Evolutionary conservation across 75 land plant species (phyloP).

Genomic region (Isoetes taiwanensis): DNA sequence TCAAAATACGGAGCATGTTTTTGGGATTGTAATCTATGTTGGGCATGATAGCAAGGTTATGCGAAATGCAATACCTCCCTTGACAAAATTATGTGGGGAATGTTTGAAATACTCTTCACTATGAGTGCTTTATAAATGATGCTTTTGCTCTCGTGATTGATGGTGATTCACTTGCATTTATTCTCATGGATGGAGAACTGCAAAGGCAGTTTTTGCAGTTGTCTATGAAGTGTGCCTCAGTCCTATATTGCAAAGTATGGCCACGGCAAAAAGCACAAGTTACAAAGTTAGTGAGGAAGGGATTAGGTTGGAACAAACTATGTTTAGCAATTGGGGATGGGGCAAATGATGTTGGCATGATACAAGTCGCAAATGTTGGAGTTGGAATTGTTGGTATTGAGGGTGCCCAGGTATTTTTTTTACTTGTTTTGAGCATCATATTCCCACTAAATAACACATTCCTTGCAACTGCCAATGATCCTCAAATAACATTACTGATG

Average conservation of each 20-base stretch:
- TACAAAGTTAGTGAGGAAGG: slow-evolving; percentile 22
- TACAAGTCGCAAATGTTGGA: slow-evolving; percentile 36
- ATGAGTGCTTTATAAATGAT: no score
- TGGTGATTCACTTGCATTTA: slow-evolving; percentile 27
- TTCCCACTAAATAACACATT: no score
- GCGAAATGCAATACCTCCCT: neutral
- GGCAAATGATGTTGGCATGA: slow-evolving; percentile 30
- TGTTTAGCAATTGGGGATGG: slow-evolving; percentile 24
- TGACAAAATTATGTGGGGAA: neutral
- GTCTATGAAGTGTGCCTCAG: slow-evolving; percentile 28
- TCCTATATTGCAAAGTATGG: slow-evolving; percentile 37
- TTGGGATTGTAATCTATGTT: neutral
- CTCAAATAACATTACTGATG: no score
- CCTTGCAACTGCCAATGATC: no score
- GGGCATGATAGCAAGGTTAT: slow-evolving; percentile 1
- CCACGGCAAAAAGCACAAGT: slow-evolving; percentile 34
- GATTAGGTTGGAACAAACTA: slow-evolving; percentile 12
- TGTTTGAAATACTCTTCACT: neutral
- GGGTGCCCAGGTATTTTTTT: slow-evolving; percentile 48
- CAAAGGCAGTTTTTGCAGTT: slow-evolving; percentile 21
- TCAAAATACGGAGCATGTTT: slow-evolving; percentile 1
- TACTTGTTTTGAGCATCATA: no score
- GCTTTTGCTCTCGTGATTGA: slow-evolving; percentile 35
- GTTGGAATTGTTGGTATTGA: slow-evolving; percentile 43
- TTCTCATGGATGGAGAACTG: slow-evolving; percentile 21